Evolutionary conservation across 805 yeast species (phyloP).

Genomic region (Schizosaccharomyces cryophilus): DNA sequence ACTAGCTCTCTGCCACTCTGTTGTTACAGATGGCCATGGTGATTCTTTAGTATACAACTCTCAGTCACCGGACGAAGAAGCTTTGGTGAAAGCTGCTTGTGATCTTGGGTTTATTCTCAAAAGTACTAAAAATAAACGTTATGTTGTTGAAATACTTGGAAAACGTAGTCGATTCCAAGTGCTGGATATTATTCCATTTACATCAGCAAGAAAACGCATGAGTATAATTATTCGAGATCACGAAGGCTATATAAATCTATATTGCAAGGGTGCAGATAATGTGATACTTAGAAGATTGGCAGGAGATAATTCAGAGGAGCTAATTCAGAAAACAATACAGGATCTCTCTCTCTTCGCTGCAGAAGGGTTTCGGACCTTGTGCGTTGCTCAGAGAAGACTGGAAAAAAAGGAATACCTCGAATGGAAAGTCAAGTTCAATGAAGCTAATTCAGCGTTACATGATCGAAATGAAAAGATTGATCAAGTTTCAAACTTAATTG

Average conservation of each 20-base stretch:
- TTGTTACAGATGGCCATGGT: conserved; percentile 33
- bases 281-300: conserved; percentile 29
- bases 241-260: conserved; percentile 20
- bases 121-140: conserved; percentile 26
- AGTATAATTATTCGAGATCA: conserved; percentile 28
- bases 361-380: conserved; percentile 56
- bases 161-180: conserved; percentile 22
- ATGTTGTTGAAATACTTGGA: conserved; percentile 24
- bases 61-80: conserved; percentile 67
- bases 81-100: conserved; percentile 47
- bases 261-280: conserved; percentile 56
- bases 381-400: conserved; percentile 36
- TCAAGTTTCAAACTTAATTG: conserved; percentile 32
- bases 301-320: conserved; percentile 16
- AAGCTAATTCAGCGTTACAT: conserved; percentile 31
- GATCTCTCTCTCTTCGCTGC: conserved; percentile 46
- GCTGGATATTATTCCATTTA: conserved; percentile 35
- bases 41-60: conserved; percentile 32
- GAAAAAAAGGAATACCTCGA: conserved; percentile 21
- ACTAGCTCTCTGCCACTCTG: conserved; percentile 52
- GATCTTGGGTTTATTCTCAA: conserved; percentile 44
- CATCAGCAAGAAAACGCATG: conserved; percentile 58
- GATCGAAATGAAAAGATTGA: conserved; percentile 36
- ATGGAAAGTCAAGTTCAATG: conserved; percentile 37
- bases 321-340: conserved; percentile 31